phyloP scores from a whole-genome alignment of 371 early-diverging fungal species.

The Mortierella sp. region DNA sequence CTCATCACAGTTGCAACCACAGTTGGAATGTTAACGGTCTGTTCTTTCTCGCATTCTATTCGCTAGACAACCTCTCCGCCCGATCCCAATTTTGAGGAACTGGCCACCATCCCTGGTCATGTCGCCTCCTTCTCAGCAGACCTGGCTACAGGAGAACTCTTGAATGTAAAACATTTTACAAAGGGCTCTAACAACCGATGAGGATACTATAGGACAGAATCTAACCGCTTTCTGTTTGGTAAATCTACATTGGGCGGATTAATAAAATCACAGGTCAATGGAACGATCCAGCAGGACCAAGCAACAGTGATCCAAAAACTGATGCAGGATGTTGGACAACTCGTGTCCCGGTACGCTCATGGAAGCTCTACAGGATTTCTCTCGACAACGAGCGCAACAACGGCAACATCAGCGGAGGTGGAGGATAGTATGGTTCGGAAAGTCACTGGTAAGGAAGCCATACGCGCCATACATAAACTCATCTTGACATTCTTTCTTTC shows the following conservation, averaged over 20 bases:
- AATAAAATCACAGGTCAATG: conserved; percentile 32
- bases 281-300: conserved; percentile 37
- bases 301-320: conserved; percentile 47
- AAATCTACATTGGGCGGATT: not conserved
- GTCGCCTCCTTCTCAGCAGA: conserved; percentile 51
- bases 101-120: conserved; percentile 50
- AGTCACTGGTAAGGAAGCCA: conserved; percentile 41
- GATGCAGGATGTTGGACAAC: conserved; percentile 54
- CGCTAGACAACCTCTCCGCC: conserved; percentile 52
- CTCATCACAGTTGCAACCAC: too few relatives aligned
- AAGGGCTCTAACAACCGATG: too few relatives aligned
- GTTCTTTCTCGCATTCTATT: not conserved
- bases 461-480: too few relatives aligned
- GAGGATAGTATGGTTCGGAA: conserved; percentile 52
- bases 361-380: conserved; percentile 9
- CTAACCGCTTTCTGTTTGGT: not conserved
- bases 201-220: not conserved
- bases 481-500: too few relatives aligned
- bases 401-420: conserved; percentile 7
- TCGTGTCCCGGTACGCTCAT: conserved; percentile 46
- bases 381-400: not conserved
- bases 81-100: conserved; percentile 52
- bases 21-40: not conserved
- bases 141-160: conserved; percentile 46
- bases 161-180: conserved; percentile 31